Percentiles rank a stretch among this genome's conserved stretches.
These are phyloP conservation scores for Lachnellula arida DNA, from an alignment of 2,329 filamentous ascomycete genomes.

Conservation along the genomic window DNA sequence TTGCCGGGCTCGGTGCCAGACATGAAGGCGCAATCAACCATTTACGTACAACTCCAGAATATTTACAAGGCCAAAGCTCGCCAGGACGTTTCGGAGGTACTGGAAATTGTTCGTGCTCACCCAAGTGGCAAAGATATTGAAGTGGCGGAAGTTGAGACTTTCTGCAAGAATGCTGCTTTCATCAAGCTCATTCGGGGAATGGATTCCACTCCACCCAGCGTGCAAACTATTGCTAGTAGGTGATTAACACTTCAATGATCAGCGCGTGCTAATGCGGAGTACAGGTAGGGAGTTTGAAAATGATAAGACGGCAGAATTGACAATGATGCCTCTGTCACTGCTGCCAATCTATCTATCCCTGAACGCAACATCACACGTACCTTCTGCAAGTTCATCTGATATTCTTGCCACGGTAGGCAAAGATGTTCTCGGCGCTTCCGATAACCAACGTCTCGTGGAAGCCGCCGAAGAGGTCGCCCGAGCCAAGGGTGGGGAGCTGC, in stretches of 20 bases:
- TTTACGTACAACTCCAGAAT: slow-evolving; percentile 87
- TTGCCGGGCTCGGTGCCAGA: slow-evolving; percentile 85
- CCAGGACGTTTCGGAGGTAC: slow-evolving; percentile 70
- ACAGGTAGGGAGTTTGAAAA: slow-evolving; percentile 51
- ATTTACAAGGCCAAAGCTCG: slow-evolving; percentile 89
- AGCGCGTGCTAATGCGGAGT: slow-evolving; percentile 25
- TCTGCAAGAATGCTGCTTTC: slow-evolving; percentile 93
- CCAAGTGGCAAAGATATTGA: slow-evolving; percentile 52
- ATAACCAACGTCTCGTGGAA: slow-evolving; percentile 46
- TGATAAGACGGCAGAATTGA: slow-evolving; percentile 45
- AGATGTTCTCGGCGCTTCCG: slow-evolving; percentile 43
- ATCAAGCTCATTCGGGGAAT: slow-evolving; percentile 72
- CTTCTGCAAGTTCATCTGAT: slow-evolving; percentile 44
- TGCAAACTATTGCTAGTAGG: slow-evolving; percentile 27
- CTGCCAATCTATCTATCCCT: slow-evolving; percentile 67
- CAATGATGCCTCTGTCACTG: slow-evolving; percentile 46
- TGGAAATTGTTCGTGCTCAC: slow-evolving; percentile 54
- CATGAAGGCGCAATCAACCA: slow-evolving; percentile 91
- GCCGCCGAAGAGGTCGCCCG: slow-evolving; percentile 66
- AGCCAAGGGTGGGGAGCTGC: slow-evolving; percentile 78
- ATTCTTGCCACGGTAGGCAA: slow-evolving; percentile 46
- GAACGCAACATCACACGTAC: slow-evolving; percentile 45
- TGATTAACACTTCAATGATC: not conserved
- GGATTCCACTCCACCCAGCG: slow-evolving; percentile 11
- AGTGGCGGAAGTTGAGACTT: slow-evolving; percentile 74